Evolutionary conservation across 805 yeast genomes (phyloP).

Genomic region (Jamesozyma gamospora): DNA sequence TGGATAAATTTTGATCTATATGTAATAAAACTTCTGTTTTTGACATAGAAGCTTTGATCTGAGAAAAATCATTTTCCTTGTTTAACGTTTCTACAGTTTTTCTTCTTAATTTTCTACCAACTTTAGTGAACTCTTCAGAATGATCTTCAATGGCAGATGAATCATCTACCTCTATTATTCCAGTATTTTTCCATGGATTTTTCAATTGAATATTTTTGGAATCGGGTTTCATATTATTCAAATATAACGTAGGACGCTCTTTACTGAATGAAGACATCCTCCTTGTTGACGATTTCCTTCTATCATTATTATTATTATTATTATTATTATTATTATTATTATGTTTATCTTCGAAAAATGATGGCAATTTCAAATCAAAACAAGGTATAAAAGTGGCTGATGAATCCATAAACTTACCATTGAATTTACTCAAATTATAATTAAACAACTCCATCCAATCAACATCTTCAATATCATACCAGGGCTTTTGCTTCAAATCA

Average conservation of each 20-base stretch:
- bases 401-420: slow-evolving; percentile 33
- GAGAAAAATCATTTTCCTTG: not conserved
- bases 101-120: slow-evolving; percentile 11
- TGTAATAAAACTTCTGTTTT: slow-evolving; percentile 14
- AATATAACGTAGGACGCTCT: not conserved
- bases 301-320: not conserved
- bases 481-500: not conserved
- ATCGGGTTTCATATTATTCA: not conserved
- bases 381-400: slow-evolving; percentile 30
- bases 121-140: slow-evolving; percentile 13
- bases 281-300: slow-evolving; percentile 7
- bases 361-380: slow-evolving; percentile 21
- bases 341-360: not conserved
- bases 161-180: not conserved
- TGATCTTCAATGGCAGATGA: slow-evolving; percentile 10
- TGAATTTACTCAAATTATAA: slow-evolving; percentile 29
- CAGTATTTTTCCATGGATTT: slow-evolving; percentile 2
- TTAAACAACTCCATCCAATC: slow-evolving; percentile 30
- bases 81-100: slow-evolving; percentile 2
- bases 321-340: not conserved
- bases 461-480: slow-evolving; percentile 22
- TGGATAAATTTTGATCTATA: slow-evolving; percentile 1
- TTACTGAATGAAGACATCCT: not conserved
- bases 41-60: not conserved
- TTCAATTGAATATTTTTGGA: not conserved